phyloP scores from a whole-genome alignment of 805 yeast genomes.

The Wickerhamiella nectarea region DNA sequence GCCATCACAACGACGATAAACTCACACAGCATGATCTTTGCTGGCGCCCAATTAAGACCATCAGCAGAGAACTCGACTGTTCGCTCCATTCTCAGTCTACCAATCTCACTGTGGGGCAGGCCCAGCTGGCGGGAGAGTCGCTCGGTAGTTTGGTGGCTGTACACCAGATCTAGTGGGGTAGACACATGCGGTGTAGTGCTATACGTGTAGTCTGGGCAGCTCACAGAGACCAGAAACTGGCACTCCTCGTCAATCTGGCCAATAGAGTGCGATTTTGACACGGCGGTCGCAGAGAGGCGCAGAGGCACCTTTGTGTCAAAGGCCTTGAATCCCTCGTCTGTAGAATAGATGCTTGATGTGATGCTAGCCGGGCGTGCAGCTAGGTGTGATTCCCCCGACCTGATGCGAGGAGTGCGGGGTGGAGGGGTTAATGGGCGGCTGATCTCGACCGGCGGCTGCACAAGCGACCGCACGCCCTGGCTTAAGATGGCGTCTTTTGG shows the following conservation, averaged over 20 bases:
- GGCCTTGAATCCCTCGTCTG: background rate
- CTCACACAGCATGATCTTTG: background rate
- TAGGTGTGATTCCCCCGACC: too few species aligned
- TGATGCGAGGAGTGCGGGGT: background rate
- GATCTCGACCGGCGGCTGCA: background rate
- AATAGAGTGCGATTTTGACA: background rate
- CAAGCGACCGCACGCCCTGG: conserved; percentile 1
- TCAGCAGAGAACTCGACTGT: conserved; percentile 2
- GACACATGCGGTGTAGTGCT: background rate
- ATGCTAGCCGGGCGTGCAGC: too few species aligned
- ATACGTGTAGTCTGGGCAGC: conserved; percentile 4
- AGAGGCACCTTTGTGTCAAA: background rate
- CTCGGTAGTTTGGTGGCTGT: background rate
- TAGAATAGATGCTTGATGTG: background rate
- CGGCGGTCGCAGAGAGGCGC: background rate
- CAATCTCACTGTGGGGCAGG: conserved; percentile 1
- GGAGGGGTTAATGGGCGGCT: background rate
- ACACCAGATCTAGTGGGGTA: background rate
- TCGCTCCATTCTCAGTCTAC: conserved; percentile 4
- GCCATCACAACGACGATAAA: background rate
- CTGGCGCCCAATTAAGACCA: conserved; percentile 5
- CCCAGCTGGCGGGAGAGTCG: background rate
- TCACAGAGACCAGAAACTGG: conserved; percentile 5
- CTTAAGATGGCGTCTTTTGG: conserved; percentile 8
- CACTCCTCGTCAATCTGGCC: background rate